Evolutionary conservation across 345 rosid species (phyloP).

Genomic region (Odontarrhena argentea): DNA sequence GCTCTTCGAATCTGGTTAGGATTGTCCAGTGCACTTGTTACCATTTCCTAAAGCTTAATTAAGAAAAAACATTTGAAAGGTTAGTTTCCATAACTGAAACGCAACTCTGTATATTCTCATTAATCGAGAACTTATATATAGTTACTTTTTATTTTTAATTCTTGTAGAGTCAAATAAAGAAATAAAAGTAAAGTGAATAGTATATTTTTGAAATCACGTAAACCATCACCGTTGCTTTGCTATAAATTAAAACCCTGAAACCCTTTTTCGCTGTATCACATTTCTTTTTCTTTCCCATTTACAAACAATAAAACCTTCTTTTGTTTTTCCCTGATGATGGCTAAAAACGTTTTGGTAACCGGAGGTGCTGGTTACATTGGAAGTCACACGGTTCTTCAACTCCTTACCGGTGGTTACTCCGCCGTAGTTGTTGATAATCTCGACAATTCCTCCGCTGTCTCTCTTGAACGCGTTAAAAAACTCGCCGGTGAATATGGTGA

Average conservation of each 20-base stretch:
- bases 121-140: neutral
- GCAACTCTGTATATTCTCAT: neutral
- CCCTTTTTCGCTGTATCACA: conserved; percentile 23
- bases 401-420: conserved; percentile 63
- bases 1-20: neutral
- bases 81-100: conserved; percentile 1
- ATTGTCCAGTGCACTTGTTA: neutral
- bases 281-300: neutral
- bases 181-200: conserved; percentile 6
- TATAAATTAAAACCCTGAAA: conserved; percentile 28
- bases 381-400: conserved; percentile 92
- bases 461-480: conserved; percentile 59
- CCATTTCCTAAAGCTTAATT: neutral
- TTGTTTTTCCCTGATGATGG: conserved; percentile 35
- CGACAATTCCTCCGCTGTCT: conserved; percentile 64
- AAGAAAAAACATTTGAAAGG: neutral
- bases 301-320: neutral
- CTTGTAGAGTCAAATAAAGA: neutral
- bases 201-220: no score
- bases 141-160: neutral
- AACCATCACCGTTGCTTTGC: neutral
- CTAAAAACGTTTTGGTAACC: conserved; percentile 64
- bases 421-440: conserved; percentile 80
- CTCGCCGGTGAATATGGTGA: conserved; percentile 59
- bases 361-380: conserved; percentile 98